phyloP scores from a whole-genome alignment of 352 stramenopile species.

The Globisporangium mamillatum region DNA sequence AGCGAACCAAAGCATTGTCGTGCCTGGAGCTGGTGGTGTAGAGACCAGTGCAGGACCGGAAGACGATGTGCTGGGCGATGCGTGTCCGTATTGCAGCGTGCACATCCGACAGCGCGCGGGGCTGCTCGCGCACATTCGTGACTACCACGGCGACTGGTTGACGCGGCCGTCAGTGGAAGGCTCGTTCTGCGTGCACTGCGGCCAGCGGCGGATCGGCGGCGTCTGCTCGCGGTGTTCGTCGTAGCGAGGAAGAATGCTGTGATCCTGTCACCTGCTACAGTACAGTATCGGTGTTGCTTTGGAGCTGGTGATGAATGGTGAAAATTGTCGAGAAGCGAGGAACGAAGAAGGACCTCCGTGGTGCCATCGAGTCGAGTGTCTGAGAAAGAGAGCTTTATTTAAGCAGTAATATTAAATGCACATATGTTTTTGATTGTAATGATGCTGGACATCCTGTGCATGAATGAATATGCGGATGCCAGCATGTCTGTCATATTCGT shows the following conservation, averaged over 20 bases:
- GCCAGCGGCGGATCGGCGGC: slow-evolving; percentile 36
- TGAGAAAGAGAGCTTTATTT: slow-evolving; percentile 9
- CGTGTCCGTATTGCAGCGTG: slow-evolving; percentile 49
- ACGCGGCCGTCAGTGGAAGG: slow-evolving; percentile 43
- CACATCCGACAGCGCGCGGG: slow-evolving; percentile 35
- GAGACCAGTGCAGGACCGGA: slow-evolving; percentile 12
- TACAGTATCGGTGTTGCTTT: not conserved
- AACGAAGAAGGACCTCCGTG: not conserved
- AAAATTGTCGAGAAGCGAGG: not conserved
- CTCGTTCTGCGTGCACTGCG: slow-evolving; percentile 51
- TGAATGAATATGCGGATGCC: no score
- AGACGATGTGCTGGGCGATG: slow-evolving; percentile 36
- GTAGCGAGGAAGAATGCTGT: not conserved
- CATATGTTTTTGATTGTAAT: not conserved
- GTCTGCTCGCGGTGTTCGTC: slow-evolving; percentile 37
- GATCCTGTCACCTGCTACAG: not conserved
- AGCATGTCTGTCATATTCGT: not conserved
- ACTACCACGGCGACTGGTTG: slow-evolving; percentile 55
- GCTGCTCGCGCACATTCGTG: slow-evolving; percentile 50
- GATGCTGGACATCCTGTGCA: not conserved
- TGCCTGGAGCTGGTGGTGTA: not conserved
- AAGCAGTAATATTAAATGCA: slow-evolving; percentile 16
- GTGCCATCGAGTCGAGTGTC: not conserved
- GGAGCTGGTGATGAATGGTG: not conserved
- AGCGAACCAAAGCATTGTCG: not conserved